Percentiles rank a stretch among this genome's conserved stretches.
phyloP scores from a whole-genome alignment of 345 rosid genomes.

The Sapria himalayana region DNA sequence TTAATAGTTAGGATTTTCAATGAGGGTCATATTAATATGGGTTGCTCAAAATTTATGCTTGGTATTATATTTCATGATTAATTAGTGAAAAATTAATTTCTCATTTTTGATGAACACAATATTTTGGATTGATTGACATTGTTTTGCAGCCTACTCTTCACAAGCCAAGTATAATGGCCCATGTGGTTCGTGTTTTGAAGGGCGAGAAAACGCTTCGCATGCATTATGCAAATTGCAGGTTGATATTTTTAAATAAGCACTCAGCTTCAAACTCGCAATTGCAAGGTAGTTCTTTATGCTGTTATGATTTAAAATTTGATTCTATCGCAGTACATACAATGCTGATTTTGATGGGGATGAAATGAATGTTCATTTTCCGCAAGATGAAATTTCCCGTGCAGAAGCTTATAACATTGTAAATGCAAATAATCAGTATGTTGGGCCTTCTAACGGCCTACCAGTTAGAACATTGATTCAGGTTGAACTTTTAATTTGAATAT shows the following conservation, averaged over 20 bases:
- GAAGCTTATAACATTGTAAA: constrained; percentile 95
- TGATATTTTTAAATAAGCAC: too few relatives aligned
- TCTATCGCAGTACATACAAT: constrained; percentile 66
- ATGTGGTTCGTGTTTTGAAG: constrained; percentile 67
- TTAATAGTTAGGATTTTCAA: too few relatives aligned
- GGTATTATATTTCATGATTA: too few relatives aligned
- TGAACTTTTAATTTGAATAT: constrained; percentile 3
- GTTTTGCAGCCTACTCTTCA: constrained; percentile 86
- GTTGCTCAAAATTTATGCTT: background rate
- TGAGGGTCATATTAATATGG: too few relatives aligned
- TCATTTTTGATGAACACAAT: too few relatives aligned
- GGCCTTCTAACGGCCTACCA: constrained; percentile 93
- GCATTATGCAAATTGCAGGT: constrained; percentile 99
- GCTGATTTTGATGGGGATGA: constrained; percentile 99
- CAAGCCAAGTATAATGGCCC: constrained; percentile 97
- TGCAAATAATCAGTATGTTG: constrained; percentile 89
- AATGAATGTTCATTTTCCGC: constrained; percentile 99
- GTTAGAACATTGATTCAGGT: constrained; percentile 90
- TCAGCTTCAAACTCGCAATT: background rate
- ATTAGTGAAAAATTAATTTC: too few relatives aligned
- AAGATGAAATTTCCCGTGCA: constrained; percentile 97
- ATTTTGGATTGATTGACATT: too few relatives aligned
- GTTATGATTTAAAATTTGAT: constrained; percentile 8
- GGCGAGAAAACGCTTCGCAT: constrained; percentile 94
- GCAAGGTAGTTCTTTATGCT: background rate